Evolutionary conservation across 176 grass and related monocot species (phyloP).

Genomic region (Lolium perenne): DNA sequence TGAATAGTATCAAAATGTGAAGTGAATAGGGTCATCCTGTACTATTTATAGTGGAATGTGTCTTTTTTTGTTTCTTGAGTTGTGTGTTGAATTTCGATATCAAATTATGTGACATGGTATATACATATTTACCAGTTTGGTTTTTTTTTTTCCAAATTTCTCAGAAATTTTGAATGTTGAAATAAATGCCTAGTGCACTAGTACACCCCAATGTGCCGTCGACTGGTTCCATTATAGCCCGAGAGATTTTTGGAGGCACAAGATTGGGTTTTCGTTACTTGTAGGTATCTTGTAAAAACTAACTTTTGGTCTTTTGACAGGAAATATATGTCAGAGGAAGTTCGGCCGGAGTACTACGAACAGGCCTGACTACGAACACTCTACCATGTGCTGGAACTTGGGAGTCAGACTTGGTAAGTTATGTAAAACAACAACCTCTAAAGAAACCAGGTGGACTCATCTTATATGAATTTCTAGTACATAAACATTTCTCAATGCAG

Average conservation of each 20-base stretch:
- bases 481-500: constrained; percentile 36
- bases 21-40: not conserved
- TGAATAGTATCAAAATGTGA: not conserved
- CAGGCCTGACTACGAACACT: not conserved
- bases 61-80: not conserved
- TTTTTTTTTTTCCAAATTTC: not conserved
- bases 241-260: constrained; percentile 7
- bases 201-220: not conserved
- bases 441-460: constrained; percentile 43
- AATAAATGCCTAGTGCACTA: not conserved
- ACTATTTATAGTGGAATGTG: not conserved
- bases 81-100: not conserved
- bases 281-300: constrained; percentile 21
- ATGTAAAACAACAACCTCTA: constrained; percentile 32
- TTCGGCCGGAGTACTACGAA: not conserved
- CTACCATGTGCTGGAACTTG: constrained; percentile 7
- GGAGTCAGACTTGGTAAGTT: constrained; percentile 26
- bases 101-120: not conserved
- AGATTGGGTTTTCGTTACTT: not conserved
- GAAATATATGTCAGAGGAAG: constrained; percentile 18
- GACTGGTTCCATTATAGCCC: constrained; percentile 11
- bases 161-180: not conserved
- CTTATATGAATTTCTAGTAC: constrained; percentile 40
- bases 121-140: not conserved
- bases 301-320: constrained; percentile 25